phyloP scores from a whole-genome alignment of 495 filamentous ascomycete genomes.

The Aspergillus asperescens region DNA sequence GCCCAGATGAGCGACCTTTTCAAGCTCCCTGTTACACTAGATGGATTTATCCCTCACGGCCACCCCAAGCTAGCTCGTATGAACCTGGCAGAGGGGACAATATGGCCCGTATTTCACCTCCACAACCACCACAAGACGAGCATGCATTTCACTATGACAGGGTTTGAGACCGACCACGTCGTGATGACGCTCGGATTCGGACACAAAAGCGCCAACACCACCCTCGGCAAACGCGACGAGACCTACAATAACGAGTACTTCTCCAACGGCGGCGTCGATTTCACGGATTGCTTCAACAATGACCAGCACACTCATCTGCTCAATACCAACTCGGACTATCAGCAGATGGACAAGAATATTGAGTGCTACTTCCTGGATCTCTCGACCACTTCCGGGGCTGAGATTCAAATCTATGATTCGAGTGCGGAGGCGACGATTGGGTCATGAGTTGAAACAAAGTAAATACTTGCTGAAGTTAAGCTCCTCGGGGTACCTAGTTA shows the following conservation, averaged over 20 bases:
- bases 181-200: not conserved
- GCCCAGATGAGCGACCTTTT: not conserved
- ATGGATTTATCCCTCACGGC: not conserved
- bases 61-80: not conserved
- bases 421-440: not conserved
- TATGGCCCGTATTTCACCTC: constrained; percentile 4
- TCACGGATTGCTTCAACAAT: not conserved
- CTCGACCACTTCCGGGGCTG: not conserved
- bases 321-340: constrained; percentile 1
- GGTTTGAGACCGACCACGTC: not conserved
- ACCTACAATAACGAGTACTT: not conserved
- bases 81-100: not conserved
- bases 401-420: not conserved
- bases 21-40: not conserved
- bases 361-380: constrained; percentile 6
- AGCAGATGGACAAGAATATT: constrained; percentile 1
- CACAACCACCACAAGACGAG: constrained; percentile 2
- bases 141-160: not conserved
- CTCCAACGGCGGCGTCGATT: constrained; percentile 3
- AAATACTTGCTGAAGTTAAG: too few species aligned
- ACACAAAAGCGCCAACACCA: not conserved
- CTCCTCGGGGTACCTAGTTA: too few species aligned
- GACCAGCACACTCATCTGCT: not conserved
- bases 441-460: too few species aligned
- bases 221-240: not conserved